Evolutionary conservation across 768 basidiomycete genomes (phyloP), one percentile per base, ranked within the genome.

Genomic region (Podaxis pistillaris): DNA sequence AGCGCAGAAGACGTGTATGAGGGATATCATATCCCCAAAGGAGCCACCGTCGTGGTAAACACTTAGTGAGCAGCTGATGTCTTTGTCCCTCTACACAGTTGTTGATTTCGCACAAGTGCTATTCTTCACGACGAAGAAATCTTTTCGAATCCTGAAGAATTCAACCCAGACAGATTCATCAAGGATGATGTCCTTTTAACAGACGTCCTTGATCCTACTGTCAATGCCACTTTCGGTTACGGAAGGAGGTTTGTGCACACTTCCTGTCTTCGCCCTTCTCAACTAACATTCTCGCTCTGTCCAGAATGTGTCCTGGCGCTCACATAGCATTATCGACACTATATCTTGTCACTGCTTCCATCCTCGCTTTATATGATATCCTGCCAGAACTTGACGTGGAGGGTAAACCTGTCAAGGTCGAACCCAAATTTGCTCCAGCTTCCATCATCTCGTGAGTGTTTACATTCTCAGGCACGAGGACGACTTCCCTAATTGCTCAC

Each of bases 1-100:
- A 67, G 67, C 15, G 68, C 73, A 33, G 78, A 80, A 54, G 81
- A 80, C 60, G 63, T 75, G 6, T 80, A 82, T 63, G 69, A 77
- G 11, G 75, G 75, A 2, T 75, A 75, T 61, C 67, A 67, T 44
- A 74, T 78, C 15, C 78, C 76, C 0, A 69, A 73, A 36, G 63
- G 63, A 6, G 60, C 56, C 26, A 60, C 64, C 9, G 41, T 67
- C 9, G 22, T 69, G 17, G 63, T 57, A 4, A 69, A 67, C 37
- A 41, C 63, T 12, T 69, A 66, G 65, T 68, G 12, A 56, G 67
- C 58, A 54, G 33, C 33, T 1, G 2, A 33, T 9, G 33, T 33
- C 2, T 33, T 33, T 33, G 33, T 9, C 8, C 33, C 2, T 33
- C 8, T 1, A 33, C 1, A 33, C 33, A 33, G 8, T 9, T 9